Evolutionary conservation across 129 eudicot genomes (phyloP).

Genomic region (Calendula officinalis): DNA sequence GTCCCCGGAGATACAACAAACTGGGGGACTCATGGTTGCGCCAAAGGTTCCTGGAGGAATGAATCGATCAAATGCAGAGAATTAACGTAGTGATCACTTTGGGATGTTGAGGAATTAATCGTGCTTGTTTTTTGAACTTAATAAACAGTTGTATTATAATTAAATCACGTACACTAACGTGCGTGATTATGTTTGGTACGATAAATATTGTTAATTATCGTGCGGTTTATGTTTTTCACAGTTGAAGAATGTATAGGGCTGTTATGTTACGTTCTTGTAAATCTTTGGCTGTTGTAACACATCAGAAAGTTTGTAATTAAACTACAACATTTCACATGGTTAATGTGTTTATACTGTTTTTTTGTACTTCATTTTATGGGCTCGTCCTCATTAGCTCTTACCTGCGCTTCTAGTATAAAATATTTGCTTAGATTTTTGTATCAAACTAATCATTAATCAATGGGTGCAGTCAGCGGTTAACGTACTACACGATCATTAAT

Average conservation of each 20-base stretch:
- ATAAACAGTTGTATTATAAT: constrained; percentile 2
- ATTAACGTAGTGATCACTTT: constrained; percentile 17
- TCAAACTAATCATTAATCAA: too few relatives aligned
- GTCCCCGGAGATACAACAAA: constrained; percentile 32
- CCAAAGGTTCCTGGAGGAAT: constrained; percentile 36
- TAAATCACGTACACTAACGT: constrained; percentile 9
- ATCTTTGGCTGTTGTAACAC: constrained; percentile 30
- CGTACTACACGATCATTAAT: too few relatives aligned
- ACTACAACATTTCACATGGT: neutral
- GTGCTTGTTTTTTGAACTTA: constrained; percentile 28
- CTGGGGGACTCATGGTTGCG: constrained; percentile 29
- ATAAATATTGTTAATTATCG: constrained; percentile 3
- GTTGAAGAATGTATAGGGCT: constrained; percentile 26
- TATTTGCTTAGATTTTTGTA: too few relatives aligned
- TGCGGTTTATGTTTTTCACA: constrained; percentile 23
- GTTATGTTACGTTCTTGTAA: constrained; percentile 23
- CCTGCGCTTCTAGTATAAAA: too few relatives aligned
- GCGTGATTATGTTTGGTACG: constrained; percentile 8
- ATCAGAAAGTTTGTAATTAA: constrained; percentile 21
- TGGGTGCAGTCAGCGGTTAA: too few relatives aligned
- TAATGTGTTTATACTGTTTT: neutral
- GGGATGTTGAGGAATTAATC: constrained; percentile 38
- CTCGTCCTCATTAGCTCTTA: too few relatives aligned
- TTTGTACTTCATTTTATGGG: too few relatives aligned
- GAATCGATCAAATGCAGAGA: constrained; percentile 27